Conservation (phyloP, 257 asterid genomes). For the Perilla frutescens region DNA sequence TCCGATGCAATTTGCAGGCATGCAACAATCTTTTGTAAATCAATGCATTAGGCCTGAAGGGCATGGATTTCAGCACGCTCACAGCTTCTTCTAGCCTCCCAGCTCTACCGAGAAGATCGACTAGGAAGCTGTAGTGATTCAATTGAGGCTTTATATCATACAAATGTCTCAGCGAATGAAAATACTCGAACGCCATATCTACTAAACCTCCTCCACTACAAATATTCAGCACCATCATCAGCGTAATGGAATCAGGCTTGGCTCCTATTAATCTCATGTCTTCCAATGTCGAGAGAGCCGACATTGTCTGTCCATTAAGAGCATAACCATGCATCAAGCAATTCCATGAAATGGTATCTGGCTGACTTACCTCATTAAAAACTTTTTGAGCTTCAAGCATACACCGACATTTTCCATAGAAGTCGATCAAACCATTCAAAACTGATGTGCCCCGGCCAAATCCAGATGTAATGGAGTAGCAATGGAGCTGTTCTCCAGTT, state of each 20-base stretch:
- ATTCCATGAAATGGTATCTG: conserved; percentile 44
- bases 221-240: conserved; percentile 35
- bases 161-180: conserved; percentile 28
- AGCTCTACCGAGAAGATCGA: conserved; percentile 46
- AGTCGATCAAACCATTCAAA: conserved; percentile 38
- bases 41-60: conserved; percentile 29
- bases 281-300: conserved; percentile 39
- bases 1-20: conserved; percentile 41
- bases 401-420: conserved; percentile 41
- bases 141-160: conserved; percentile 38
- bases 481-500: conserved; percentile 46
- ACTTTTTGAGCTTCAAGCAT: conserved; percentile 39
- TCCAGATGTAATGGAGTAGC: conserved; percentile 38
- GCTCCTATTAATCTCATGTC: conserved; percentile 43
- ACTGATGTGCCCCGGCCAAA: conserved; percentile 32
- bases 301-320: conserved; percentile 22
- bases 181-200: conserved; percentile 44
- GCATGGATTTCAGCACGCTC: conserved; percentile 28
- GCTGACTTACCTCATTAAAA: conserved; percentile 34
- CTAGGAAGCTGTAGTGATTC: conserved; percentile 37
- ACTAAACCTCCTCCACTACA: conserved; percentile 40
- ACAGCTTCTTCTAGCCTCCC: conserved; percentile 44
- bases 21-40: conserved; percentile 36
- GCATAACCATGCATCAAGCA: conserved; percentile 39
- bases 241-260: conserved; percentile 39